Base-by-base conservation (phyloP, 164 flowering plant genomes). In the Vitis amurensis region DNA sequence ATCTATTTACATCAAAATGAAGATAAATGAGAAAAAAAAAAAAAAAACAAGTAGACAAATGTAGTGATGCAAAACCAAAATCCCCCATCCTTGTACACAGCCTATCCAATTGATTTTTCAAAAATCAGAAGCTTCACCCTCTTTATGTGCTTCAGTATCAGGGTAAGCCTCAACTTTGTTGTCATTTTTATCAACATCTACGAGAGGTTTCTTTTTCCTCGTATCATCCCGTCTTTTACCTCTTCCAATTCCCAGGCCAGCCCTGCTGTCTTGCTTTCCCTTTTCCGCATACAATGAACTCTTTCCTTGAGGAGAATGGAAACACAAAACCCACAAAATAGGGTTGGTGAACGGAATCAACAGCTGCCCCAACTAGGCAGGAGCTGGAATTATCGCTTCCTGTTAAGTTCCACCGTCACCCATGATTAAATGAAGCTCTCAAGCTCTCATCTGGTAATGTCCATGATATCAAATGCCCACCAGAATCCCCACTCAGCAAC, bases 401-500 rank as follows among this genome's bases (percentile, higher is more conserved):
- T 37, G 44, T 11, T 52, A 23, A 30, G 52, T 55, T 11, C 47
- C 67, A 47, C 47, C 57, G 48, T 84, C 71, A 88, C 80, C 93
- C 91, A 75, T 80, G 83, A 66, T 78, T 89, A 30, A 80, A 78
- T 58, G 92, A 84, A 67, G 77, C 68, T 79, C 80, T 87, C 73
- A 86, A 64, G 74, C 82, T 86, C 75, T 93, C 98, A 51, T 89
- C 98, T 1, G 90, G 92, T 11, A 92, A 62, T 10, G 93, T 88
- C 99, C 99, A 96, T 47, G 98, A 91, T 27, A 89, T 48, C 74
- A 96, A 76, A 81, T 86, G 87, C 57, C 99, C 99, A 51, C 76
- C 85, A 23, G 97, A 86, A 82, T 96, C 99, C 72, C 97, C 98
- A 74, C 92, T 96, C 79, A 93, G 77, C 67, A 93, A 78, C 82